These are phyloP conservation scores for Claviceps monticola DNA, from an alignment of 2,329 filamentous ascomycete species.

Conservation along the genomic window DNA sequence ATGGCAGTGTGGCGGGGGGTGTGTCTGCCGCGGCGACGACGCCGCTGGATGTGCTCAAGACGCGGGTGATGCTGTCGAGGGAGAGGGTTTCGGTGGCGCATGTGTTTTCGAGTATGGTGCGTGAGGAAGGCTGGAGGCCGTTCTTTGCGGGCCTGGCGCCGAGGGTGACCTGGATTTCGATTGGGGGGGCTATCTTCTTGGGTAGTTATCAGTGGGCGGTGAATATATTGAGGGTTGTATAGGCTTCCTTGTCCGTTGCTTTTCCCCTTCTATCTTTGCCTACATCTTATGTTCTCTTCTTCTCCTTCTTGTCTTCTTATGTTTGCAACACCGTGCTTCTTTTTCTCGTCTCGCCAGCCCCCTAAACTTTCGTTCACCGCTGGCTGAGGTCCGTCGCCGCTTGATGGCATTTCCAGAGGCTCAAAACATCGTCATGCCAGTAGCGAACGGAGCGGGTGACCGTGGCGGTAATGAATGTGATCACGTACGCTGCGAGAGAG, in stretches of 20 bases:
- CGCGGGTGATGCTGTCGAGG: conserved; percentile 79
- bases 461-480: no score
- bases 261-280: background rate
- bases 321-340: background rate
- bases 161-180: conserved; percentile 85
- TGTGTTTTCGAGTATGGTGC: conserved; percentile 51
- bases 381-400: no score
- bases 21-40: conserved; percentile 82
- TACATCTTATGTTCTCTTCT: background rate
- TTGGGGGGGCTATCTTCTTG: conserved; percentile 86
- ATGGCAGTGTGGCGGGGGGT: conserved; percentile 72
- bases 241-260: background rate
- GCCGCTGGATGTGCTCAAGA: conserved; percentile 92
- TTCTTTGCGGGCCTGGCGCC: conserved; percentile 71
- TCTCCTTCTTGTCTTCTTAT: background rate
- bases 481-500: no score
- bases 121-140: conserved; percentile 47
- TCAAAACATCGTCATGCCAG: no score
- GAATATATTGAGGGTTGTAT: conserved; percentile 44
- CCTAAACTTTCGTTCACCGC: no score
- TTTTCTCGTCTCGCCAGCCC: no score
- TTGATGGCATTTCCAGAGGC: no score
- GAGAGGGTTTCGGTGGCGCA: conserved; percentile 44
- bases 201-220: conserved; percentile 85
- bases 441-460: no score